These are phyloP conservation scores for Maudiozyma saulgeensis DNA, from an alignment of 805 yeast genomes.

Conservation along the genomic window DNA sequence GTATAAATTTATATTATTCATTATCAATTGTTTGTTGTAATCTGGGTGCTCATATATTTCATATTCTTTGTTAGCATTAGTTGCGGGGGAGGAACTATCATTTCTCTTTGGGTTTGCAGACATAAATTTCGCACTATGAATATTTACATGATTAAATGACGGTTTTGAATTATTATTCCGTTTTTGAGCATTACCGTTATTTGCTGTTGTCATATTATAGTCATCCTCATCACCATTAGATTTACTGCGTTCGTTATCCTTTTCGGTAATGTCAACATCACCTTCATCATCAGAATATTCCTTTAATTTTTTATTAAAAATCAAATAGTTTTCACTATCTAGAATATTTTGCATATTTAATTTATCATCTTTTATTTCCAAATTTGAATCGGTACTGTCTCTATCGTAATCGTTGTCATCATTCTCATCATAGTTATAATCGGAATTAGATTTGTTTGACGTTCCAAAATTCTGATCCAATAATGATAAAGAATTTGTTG, in stretches of 20 bases:
- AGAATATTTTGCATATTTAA: not conserved
- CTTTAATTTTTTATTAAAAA: conserved; percentile 3
- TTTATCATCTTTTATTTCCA: not conserved
- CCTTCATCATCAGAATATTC: conserved; percentile 3
- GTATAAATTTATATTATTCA: conserved; percentile 13
- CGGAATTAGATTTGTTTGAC: not conserved
- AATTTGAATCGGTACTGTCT: not conserved
- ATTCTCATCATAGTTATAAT: not conserved
- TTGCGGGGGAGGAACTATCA: not conserved
- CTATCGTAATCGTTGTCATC: not conserved
- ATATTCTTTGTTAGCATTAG: conserved; percentile 8
- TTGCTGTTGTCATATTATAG: not conserved
- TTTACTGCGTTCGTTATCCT: not conserved
- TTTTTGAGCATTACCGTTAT: not conserved
- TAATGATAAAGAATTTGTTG: not conserved
- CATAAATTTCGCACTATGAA: not conserved
- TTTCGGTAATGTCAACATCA: conserved; percentile 1
- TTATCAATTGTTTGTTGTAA: conserved; percentile 9
- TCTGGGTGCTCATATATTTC: conserved; percentile 22
- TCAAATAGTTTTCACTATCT: not conserved
- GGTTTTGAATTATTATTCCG: not conserved
- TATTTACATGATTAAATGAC: not conserved
- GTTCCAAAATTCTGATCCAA: not conserved
- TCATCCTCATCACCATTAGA: not conserved
- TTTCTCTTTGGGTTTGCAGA: not conserved